Percentiles rank a stretch among this genome's conserved stretches.
Evolutionary conservation across 805 yeast genomes (phyloP).

Genomic region (Groenewaldozyma salmanticensis): DNA sequence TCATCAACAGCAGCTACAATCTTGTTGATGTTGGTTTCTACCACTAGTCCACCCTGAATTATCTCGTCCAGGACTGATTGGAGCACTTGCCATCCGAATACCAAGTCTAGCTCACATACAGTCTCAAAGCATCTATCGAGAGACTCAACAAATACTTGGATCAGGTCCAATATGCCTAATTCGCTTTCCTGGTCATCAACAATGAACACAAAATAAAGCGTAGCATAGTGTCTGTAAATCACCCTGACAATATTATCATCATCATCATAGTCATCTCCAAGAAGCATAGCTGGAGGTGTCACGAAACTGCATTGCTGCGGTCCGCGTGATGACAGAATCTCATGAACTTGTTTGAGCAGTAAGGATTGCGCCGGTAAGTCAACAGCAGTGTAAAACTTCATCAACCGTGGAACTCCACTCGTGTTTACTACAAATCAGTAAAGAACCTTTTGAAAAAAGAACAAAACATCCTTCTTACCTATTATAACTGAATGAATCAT

Average conservation of each 20-base stretch:
- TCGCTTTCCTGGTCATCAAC: slow-evolving; percentile 96
- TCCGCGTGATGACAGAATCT: slow-evolving; percentile 59
- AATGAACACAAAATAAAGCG: slow-evolving; percentile 88
- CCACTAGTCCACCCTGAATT: slow-evolving; percentile 96
- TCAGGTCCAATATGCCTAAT: slow-evolving; percentile 83
- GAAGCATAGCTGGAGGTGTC: slow-evolving; percentile 74
- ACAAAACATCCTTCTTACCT: background rate
- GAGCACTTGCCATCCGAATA: slow-evolving; percentile 97
- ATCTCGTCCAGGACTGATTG: slow-evolving; percentile 81
- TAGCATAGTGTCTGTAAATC: slow-evolving; percentile 89
- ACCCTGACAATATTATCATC: slow-evolving; percentile 68
- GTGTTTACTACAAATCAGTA: slow-evolving; percentile 68
- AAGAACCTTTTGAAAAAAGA: no score
- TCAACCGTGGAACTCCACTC: slow-evolving; percentile 79
- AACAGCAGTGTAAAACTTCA: slow-evolving; percentile 92
- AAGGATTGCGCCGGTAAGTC: slow-evolving; percentile 75
- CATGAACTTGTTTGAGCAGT: slow-evolving; percentile 72
- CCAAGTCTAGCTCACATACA: slow-evolving; percentile 91
- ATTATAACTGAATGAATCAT: slow-evolving; percentile 82
- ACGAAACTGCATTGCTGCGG: slow-evolving; percentile 78
- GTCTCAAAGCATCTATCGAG: slow-evolving; percentile 86
- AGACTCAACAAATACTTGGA: slow-evolving; percentile 94
- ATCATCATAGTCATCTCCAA: slow-evolving; percentile 41
- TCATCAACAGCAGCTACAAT: slow-evolving; percentile 55
- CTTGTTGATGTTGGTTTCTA: slow-evolving; percentile 75